phyloP scores from a whole-genome alignment of 768 basidiomycete genomes.

The Xerocomus spinulosus region DNA sequence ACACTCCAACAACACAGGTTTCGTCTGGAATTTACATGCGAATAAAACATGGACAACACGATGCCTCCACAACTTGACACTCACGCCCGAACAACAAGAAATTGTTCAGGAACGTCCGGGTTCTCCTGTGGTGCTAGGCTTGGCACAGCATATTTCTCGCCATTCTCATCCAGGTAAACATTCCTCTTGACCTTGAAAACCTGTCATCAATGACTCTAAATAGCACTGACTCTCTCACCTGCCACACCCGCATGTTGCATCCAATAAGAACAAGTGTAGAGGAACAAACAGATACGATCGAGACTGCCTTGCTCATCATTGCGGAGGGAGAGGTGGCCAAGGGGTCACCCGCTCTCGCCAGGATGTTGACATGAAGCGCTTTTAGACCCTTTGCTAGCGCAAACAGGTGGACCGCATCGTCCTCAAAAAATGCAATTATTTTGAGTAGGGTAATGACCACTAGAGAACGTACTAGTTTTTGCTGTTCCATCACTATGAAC shows the following conservation, averaged over 20 bases:
- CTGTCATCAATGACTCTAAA: neutral
- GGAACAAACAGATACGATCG: constrained; percentile 47
- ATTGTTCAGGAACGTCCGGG: constrained; percentile 67
- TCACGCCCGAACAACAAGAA: constrained; percentile 53
- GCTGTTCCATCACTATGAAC: constrained; percentile 53
- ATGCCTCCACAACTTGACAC: neutral
- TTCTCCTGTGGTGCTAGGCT: constrained; percentile 52
- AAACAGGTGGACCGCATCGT: constrained; percentile 31
- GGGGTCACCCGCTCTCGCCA: constrained; percentile 20
- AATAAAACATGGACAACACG: neutral
- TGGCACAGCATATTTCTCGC: constrained; percentile 35
- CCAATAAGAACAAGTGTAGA: constrained; percentile 58
- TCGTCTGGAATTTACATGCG: neutral
- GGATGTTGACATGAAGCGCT: constrained; percentile 59
- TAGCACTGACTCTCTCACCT: constrained; percentile 39
- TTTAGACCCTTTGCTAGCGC: constrained; percentile 44
- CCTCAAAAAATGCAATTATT: constrained; percentile 7
- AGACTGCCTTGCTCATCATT: constrained; percentile 35
- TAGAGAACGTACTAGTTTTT: constrained; percentile 38
- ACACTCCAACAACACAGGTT: neutral
- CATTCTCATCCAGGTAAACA: constrained; percentile 35
- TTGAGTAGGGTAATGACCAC: neutral
- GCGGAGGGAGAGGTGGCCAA: constrained; percentile 11
- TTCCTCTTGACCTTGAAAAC: constrained; percentile 43
- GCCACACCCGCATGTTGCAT: constrained; percentile 65